Percentiles rank a stretch among this genome's conserved stretches.
Conservation (phyloP, 345 rosid species). For the Salix udensis region DNA sequence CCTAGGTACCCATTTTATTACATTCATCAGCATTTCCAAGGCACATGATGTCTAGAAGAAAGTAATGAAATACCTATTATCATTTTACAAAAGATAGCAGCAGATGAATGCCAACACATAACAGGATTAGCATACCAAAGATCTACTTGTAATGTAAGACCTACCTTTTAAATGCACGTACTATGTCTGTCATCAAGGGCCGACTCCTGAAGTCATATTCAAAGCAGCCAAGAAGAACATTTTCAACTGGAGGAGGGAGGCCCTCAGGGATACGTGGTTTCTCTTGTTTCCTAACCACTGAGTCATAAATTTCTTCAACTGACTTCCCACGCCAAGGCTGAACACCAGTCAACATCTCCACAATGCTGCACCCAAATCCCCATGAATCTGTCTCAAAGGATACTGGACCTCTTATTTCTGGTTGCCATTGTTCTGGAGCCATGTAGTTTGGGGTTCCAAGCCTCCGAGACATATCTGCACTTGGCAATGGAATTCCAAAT, state of each 20-base stretch:
- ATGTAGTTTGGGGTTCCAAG: conserved; percentile 92
- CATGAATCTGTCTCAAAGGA: conserved; percentile 88
- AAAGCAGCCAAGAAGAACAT: conserved; percentile 78
- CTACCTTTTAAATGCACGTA: conserved; percentile 64
- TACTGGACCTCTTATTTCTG: conserved; percentile 78
- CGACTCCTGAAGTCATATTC: conserved; percentile 82
- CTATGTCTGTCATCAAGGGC: conserved; percentile 78
- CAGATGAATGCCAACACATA: neutral
- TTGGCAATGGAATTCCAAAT: conserved; percentile 62
- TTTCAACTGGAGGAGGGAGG: conserved; percentile 69
- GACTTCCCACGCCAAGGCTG: conserved; percentile 79
- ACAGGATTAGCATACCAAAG: neutral
- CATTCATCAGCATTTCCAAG: neutral
- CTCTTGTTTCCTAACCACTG: conserved; percentile 73
- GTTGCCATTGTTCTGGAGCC: conserved; percentile 99
- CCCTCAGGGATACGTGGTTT: conserved; percentile 60
- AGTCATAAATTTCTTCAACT: conserved; percentile 54
- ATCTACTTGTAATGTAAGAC: neutral
- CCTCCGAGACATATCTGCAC: conserved; percentile 56
- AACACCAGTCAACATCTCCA: conserved; percentile 89
- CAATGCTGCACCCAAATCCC: conserved; percentile 89
- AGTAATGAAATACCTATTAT: neutral
- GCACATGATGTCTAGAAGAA: neutral
- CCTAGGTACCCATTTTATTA: neutral
- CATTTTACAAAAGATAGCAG: neutral